These are phyloP conservation scores for Mycena sp. DNA, from an alignment of 1,284 basidiomycete species.

Conservation along the genomic window DNA sequence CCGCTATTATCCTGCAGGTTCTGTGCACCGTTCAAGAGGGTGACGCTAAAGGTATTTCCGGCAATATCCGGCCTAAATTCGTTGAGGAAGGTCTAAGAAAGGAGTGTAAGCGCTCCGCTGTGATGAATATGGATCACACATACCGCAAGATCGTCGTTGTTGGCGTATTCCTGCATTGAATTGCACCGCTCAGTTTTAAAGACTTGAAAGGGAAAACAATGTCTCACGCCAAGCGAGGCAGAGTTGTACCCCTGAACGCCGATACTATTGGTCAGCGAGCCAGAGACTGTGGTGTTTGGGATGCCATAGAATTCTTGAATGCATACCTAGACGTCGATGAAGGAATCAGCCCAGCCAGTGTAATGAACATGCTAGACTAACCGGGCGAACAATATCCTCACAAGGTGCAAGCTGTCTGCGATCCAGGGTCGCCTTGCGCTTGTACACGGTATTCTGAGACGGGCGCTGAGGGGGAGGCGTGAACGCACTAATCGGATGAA, in stretches of 20 bases:
- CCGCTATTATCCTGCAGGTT: slow-evolving; percentile 17
- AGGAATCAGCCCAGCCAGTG: slow-evolving; percentile 6
- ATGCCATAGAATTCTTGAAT: slow-evolving; percentile 20
- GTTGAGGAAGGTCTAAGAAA: slow-evolving; percentile 18
- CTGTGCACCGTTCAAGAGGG: slow-evolving; percentile 14
- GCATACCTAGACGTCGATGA: slow-evolving; percentile 10
- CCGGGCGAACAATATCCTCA: slow-evolving; percentile 17
- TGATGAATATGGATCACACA: not conserved
- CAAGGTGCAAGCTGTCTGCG: slow-evolving; percentile 19
- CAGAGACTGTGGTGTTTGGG: slow-evolving; percentile 15
- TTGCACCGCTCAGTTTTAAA: slow-evolving; percentile 2
- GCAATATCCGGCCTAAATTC: slow-evolving; percentile 21
- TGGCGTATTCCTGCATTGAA: slow-evolving; percentile 21
- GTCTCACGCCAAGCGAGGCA: not conserved
- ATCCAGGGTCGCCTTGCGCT: slow-evolving; percentile 6
- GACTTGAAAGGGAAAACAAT: slow-evolving; percentile 2
- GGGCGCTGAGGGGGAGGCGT: slow-evolving; percentile 6
- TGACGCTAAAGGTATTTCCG: slow-evolving; percentile 12
- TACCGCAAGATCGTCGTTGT: slow-evolving; percentile 13
- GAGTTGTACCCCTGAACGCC: slow-evolving; percentile 16
- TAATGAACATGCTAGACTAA: not conserved
- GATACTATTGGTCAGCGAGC: slow-evolving; percentile 12
- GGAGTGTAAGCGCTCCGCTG: not conserved
- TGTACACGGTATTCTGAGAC: slow-evolving; percentile 12
- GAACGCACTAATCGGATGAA: slow-evolving; percentile 15